Evolutionary conservation across 1,284 basidiomycete species (phyloP), one percentile per base, ranked within the genome.

Genomic region (Cryptococcus hybrid): DNA sequence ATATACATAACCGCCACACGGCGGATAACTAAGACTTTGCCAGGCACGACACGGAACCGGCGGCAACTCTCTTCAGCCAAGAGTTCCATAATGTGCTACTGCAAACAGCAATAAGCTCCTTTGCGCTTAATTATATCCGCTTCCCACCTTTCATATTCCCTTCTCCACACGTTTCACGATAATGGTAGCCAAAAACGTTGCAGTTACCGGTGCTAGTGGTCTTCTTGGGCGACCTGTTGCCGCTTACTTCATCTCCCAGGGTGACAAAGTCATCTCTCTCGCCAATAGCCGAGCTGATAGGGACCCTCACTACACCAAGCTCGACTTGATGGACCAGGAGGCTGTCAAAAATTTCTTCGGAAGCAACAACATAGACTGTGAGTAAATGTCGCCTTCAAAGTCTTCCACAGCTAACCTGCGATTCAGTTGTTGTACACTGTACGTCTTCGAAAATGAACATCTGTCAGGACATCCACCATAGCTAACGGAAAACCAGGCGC

Each of bases 221-320:
- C 71, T 82, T 30, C 75, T 82, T 15, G 81, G 81, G 15, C 70
- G 81, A 54, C 80, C 80, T 1, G 77, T 80, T 7, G 66, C 59
- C 24, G 56, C 61, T 12, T 49, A 69, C 38, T 75, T 78, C 61
- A 57, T 61, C 48, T 39, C 52, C 1, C 55, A 66, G 8, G 69
- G 67, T 12, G 72, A 73, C 54, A 58, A 67, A 73, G 80, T 80
- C 36, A 65, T 74, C 43, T 76, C 74, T 4, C 77, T 80, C 47
- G 78, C 79, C 0, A 78, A 71, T 53, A 71, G 75, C 5, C 75
- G 80, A 38, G 74, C 79, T 0, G 57, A 62, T 48, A 55, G 34
- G 50, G 65, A 66, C 46, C 55, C 65, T 15, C 47, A 59, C 7
- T 74, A 80, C 45, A 71, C 72, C 38, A 76, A 77, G 56, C 75